Evolutionary conservation across 176 grass and related monocot genomes (phyloP), one percentile per base, ranked within the genome.

Genomic region (Avena atlantica): DNA sequence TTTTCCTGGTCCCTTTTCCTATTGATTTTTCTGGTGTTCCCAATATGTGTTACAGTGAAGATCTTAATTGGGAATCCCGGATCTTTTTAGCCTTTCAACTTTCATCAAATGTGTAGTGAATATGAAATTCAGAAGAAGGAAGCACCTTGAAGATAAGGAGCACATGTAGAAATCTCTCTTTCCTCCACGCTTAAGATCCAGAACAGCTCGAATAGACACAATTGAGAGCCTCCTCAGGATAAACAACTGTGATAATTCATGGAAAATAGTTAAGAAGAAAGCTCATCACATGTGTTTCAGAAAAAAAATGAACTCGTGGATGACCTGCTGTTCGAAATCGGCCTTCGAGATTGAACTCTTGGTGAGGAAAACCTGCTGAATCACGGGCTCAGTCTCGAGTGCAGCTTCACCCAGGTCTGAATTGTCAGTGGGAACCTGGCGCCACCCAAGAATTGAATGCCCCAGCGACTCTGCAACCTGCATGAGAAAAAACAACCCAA

Each of bases 141-240:
- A 83, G 73, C 80, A 99, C 97, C 97, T 96, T 61, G 97, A 96
- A 87, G 97, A 99, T 19, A 99, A 91, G 49, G 97, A 99, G 52
- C 97, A 99, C 89, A 99, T 94, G 88, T 99, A 99, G 83, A 93
- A 99, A 73, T 96, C 94, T 84, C 87, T 94, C 60, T 84, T 74
- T 24, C 86, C 88, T 70, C 94, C 94, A 84, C 88, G 77, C 27
- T 80, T 74, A 45, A 99, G 86, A 84, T 92, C 72, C 48, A 96
- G 78, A 72, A 87, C 62, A 8, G 76, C 89, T 60, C 97, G 92
- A 55, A 97, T 94, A 45, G 90, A 84, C 74, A 91, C 66, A 72
- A 96, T 93, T 12, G 94, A 94, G 64, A 94, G 78, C 88, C 89
- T 99, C 84, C 97, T 90, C 72, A 99, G 80, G 86, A 99, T 90